Conservation (phyloP, 208 protist genomes). For the Leishmania tarentolae region DNA sequence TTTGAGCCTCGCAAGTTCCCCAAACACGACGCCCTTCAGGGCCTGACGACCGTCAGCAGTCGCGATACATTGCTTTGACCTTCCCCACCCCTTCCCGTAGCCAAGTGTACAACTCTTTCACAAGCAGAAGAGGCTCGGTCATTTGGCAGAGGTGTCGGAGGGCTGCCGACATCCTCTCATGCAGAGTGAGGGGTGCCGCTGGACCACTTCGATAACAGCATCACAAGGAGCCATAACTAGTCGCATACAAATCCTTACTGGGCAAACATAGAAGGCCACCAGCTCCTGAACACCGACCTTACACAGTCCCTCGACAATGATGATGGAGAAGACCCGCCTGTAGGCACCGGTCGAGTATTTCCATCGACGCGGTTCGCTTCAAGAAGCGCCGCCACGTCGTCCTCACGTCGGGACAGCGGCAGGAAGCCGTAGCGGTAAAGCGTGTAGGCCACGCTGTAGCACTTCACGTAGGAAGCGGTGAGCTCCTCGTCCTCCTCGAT, state of each 20-base stretch:
- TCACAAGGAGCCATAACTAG: not conserved
- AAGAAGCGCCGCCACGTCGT: slow-evolving; percentile 34
- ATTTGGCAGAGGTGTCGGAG: not conserved
- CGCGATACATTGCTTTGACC: not conserved
- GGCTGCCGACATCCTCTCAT: not conserved
- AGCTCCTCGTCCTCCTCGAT: slow-evolving; percentile 62
- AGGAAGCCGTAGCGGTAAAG: slow-evolving; percentile 73
- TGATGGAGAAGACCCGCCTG: not conserved
- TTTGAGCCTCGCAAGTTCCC: not conserved
- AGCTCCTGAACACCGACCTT: not conserved
- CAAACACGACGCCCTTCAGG: not conserved
- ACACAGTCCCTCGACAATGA: not conserved
- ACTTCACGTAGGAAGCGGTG: slow-evolving; percentile 46
- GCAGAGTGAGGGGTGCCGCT: not conserved
- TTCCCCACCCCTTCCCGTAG: not conserved
- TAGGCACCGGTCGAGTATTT: not conserved
- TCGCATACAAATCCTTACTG: not conserved
- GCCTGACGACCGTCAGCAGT: not conserved
- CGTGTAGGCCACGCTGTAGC: slow-evolving; percentile 71
- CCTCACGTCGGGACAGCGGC: slow-evolving; percentile 40
- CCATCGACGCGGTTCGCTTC: slow-evolving; percentile 13
- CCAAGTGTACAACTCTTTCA: no score
- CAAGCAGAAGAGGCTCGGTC: not conserved
- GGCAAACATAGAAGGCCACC: slow-evolving; percentile 7
- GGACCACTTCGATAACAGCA: not conserved